Evolutionary conservation across 148 eudicot species (phyloP), one percentile per base, ranked within the genome.

Genomic region (Camellia granthamiana): DNA sequence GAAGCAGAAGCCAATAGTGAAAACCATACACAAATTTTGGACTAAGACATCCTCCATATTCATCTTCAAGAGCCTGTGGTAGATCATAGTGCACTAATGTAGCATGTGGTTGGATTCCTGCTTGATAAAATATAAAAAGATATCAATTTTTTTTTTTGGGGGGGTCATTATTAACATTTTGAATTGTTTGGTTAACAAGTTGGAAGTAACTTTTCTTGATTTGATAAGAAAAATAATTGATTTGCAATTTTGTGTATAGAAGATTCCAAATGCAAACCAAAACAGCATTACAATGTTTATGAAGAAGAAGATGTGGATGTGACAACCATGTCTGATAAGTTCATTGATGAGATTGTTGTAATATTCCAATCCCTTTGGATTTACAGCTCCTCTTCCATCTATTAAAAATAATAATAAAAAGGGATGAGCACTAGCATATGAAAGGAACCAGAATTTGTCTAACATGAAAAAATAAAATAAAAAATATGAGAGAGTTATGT

Each of bases 41-140:
- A 83, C 84, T 87, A 68, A 89, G 59, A 78, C 88, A 92, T 64
- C 94, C 98, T 84, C 87, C 91, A 76, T 92, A 92, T 82, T 94
- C 90, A 51, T 92, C 93, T 86, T 90, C 89, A 62, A 94, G 97
- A 60, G 66, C 84, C 44, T 88, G 93, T 55, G 97, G 94, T 11
- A 83, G 56, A 84, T 92, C 93, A 55, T 52, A 8, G 72, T 94
- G 97, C 69, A 84, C 10, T 78, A 91, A 30, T 51, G 94, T 91
- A 68, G 88, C 91, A 82, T 94, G 94, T 63, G 96, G 94, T 79
- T 92, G 81, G 72, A 93, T 92, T 74, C 94, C 95, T 93, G 83
- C 79, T 77, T 7, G 55, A 77, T 58, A 16, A 56, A 65, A 3
- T 21, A n/a, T 14, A 6, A 64, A 42, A 16, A 2, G 64, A 7